Conservation (phyloP, 306 rosid species). For the Mimosa bimucronata region DNA sequence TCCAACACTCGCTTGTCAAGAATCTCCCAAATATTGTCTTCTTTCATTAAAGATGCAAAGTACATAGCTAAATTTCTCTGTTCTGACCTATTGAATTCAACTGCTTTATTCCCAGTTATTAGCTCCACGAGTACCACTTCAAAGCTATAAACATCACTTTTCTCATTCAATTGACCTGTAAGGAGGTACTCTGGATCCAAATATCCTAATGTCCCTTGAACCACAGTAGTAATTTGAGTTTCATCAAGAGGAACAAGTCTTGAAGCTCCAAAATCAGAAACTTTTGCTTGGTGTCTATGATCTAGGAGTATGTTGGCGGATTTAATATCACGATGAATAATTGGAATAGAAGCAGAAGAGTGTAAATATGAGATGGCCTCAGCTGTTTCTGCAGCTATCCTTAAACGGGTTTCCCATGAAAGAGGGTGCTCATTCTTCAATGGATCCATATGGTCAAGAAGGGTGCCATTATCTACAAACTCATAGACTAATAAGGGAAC, state of each 20-base stretch:
- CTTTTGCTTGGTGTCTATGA: not conserved
- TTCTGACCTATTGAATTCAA: constrained; percentile 38
- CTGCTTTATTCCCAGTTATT: no score
- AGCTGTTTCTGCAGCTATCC: constrained; percentile 39
- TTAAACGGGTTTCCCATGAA: constrained; percentile 3
- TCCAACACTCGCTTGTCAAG: constrained; percentile 30
- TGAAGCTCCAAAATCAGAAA: constrained; percentile 47
- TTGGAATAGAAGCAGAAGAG: constrained; percentile 37
- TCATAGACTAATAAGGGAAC: constrained; percentile 41
- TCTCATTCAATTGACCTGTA: no score
- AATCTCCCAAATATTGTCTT: constrained; percentile 31
- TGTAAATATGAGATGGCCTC: constrained; percentile 40
- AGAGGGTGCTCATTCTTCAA: not conserved
- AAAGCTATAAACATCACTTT: no score
- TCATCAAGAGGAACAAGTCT: constrained; percentile 51
- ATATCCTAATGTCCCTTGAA: constrained; percentile 58
- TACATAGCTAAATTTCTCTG: constrained; percentile 38
- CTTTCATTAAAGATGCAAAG: constrained; percentile 37
- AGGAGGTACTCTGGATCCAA: no score
- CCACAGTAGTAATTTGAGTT: constrained; percentile 43
- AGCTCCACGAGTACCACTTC: no score
- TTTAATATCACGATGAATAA: constrained; percentile 46
- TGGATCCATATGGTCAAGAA: constrained; percentile 1
- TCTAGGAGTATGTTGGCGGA: constrained; percentile 46
- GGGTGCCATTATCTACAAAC: constrained; percentile 30